Base-by-base conservation (phyloP, 495 filamentous ascomycete species). In the Neurospora sp. region DNA sequence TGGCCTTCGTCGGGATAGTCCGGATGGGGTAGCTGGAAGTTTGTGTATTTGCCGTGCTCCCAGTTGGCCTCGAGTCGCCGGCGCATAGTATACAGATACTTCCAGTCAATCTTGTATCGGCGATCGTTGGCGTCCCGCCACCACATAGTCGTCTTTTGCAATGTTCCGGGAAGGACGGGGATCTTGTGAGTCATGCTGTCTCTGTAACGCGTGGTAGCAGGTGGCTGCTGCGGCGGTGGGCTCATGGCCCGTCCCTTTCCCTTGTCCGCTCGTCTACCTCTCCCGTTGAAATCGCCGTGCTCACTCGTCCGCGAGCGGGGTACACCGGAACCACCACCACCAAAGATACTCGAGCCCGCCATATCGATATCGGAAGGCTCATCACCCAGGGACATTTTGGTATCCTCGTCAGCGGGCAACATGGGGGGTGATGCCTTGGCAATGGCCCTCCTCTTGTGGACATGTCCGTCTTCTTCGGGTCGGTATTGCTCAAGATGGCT, bases 1-100 rank as follows among this genome's bases (percentile, higher is more conserved):
- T 99, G 96, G 4, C 92, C 92, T 77, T 98, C 96, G 37, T 93
- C 89, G 38, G 88, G 88, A 76, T 94, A 85, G 42, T 91, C 85
- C 0, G 92, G 93, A 73, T 96, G 93, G 4, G 96, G 96, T 8
- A 99, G 86, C 80, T 94, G 93, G 79, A 98, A 98, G 74, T 92
- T 96, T 7, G 86, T 89, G 78, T 85, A 97, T 42, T 88, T 89
- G 31, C 92, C 94, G 39, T 89, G 87, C 53, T 91, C 87, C 96
- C 96, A 99, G 81, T 98, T 98, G 7, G 91, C 89, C 80, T 99
- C 96, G 31, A 99, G 84, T 37, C 90, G 86, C 72, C 90, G 86
- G 65, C 94, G 89, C 83, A 97, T 93, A 73, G 93, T 95, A 80
- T 96, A 99, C 4, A 98, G 85, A 77, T 96, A 91, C 61, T 91